phyloP scores from a whole-genome alignment of 345 rosid species.

The Euphorbia peplus region DNA sequence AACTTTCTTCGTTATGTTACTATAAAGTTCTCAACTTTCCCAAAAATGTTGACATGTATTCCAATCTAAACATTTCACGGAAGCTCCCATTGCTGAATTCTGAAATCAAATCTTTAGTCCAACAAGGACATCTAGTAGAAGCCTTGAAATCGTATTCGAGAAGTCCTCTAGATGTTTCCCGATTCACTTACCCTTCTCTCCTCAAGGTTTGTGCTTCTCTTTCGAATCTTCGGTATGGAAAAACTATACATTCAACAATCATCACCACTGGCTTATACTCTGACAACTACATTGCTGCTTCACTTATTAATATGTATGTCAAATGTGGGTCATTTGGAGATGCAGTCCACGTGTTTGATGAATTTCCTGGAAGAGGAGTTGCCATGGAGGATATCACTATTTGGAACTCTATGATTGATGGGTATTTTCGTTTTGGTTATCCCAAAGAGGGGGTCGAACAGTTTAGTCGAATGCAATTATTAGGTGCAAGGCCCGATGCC shows the following conservation, averaged over 20 bases:
- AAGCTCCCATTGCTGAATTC: slow-evolving; percentile 31
- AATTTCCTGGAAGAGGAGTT: slow-evolving; percentile 33
- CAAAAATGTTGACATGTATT: slow-evolving; percentile 24
- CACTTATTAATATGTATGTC: slow-evolving; percentile 59
- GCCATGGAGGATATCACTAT: slow-evolving; percentile 43
- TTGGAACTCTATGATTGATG: slow-evolving; percentile 74
- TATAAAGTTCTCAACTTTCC: background rate
- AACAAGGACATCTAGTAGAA: slow-evolving; percentile 35
- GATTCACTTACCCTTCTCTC: slow-evolving; percentile 56
- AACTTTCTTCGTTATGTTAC: background rate
- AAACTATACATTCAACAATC: slow-evolving; percentile 52
- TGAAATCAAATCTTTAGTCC: slow-evolving; percentile 44
- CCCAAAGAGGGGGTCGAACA: slow-evolving; percentile 39
- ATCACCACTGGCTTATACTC: slow-evolving; percentile 37
- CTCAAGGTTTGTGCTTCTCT: slow-evolving; percentile 21
- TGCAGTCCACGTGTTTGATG: slow-evolving; percentile 72
- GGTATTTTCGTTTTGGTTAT: slow-evolving; percentile 46
- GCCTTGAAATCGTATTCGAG: slow-evolving; percentile 50
- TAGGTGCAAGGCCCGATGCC: slow-evolving; percentile 61
- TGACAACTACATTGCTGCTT: slow-evolving; percentile 55
- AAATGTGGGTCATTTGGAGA: slow-evolving; percentile 55
- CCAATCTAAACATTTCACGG: slow-evolving; percentile 21
- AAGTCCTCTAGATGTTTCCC: slow-evolving; percentile 33
- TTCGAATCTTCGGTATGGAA: slow-evolving; percentile 20
- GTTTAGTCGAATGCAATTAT: slow-evolving; percentile 52